Evolutionary conservation across 2,329 filamentous ascomycete species (phyloP).

Genomic region (Epichloe typhina): DNA sequence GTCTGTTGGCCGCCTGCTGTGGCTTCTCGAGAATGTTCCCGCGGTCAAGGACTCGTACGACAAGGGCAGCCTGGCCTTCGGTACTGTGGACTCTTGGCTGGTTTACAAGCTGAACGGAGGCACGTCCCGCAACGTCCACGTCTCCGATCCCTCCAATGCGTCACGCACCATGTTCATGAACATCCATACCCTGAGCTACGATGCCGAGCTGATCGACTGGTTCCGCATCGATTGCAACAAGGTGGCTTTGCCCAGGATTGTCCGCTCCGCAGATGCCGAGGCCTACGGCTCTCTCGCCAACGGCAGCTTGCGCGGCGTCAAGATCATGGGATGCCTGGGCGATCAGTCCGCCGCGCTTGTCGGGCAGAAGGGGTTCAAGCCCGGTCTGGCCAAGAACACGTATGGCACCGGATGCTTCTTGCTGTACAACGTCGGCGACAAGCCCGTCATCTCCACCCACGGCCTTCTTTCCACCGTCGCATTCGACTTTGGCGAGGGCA

Average conservation of each 20-base stretch:
- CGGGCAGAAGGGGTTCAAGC: slow-evolving; percentile 64
- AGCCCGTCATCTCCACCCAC: slow-evolving; percentile 66
- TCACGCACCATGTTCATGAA: slow-evolving; percentile 84
- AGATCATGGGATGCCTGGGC: slow-evolving; percentile 69
- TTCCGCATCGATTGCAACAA: slow-evolving; percentile 60
- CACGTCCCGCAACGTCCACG: slow-evolving; percentile 48
- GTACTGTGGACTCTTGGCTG: slow-evolving; percentile 72
- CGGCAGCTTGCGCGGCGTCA: slow-evolving; percentile 51
- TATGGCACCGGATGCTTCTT: slow-evolving; percentile 80
- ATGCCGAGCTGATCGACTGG: slow-evolving; percentile 58
- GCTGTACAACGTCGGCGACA: slow-evolving; percentile 68
- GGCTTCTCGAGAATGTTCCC: slow-evolving; percentile 58
- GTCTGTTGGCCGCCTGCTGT: slow-evolving; percentile 64
- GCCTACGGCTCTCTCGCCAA: slow-evolving; percentile 52
- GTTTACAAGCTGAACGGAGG: slow-evolving; percentile 69
- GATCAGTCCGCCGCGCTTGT: slow-evolving; percentile 74
- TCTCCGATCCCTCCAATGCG: slow-evolving; percentile 74
- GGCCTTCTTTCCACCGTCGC: slow-evolving; percentile 67
- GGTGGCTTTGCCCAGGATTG: slow-evolving; percentile 61
- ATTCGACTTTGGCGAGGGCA: slow-evolving; percentile 56
- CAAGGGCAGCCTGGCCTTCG: slow-evolving; percentile 58
- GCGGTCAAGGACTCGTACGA: slow-evolving; percentile 60
- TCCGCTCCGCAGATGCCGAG: slow-evolving; percentile 56
- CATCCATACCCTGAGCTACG: slow-evolving; percentile 61
- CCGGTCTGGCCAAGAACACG: slow-evolving; percentile 71